phyloP scores from a whole-genome alignment of 139 green algal genomes.

The Yamagishiella unicocca region DNA sequence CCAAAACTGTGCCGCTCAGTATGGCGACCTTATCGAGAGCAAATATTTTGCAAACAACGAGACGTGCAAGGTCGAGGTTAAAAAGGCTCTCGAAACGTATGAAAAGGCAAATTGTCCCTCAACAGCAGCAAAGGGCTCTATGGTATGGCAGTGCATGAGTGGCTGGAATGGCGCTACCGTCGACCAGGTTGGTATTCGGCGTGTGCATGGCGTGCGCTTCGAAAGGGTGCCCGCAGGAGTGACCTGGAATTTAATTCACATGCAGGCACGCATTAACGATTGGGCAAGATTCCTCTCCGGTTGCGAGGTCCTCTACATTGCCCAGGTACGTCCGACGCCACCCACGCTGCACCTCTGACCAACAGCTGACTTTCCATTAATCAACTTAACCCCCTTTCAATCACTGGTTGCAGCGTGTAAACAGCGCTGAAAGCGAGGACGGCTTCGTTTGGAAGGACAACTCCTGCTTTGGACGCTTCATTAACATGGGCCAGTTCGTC shows the following conservation, averaged over 20 bases:
- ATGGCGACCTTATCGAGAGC: neutral
- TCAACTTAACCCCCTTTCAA: neutral
- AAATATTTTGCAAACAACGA: neutral
- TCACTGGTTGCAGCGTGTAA: neutral
- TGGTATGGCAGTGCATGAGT: slow-evolving; percentile 43
- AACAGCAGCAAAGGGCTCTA: neutral
- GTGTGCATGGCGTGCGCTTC: neutral
- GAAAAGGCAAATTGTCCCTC: neutral
- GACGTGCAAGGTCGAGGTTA: slow-evolving; percentile 12
- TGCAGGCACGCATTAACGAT: neutral
- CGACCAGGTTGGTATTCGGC: neutral
- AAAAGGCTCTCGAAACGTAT: slow-evolving; percentile 3
- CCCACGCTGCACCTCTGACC: neutral
- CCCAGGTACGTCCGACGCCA: neutral
- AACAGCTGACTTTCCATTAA: no score
- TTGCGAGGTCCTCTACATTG: slow-evolving; percentile 42
- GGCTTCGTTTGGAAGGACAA: slow-evolving; percentile 31
- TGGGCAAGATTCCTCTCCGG: slow-evolving; percentile 8
- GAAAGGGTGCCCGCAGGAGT: no score
- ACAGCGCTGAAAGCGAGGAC: slow-evolving; percentile 27
- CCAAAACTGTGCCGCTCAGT: neutral
- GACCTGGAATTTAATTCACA: neutral
- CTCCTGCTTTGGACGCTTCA: slow-evolving; percentile 32
- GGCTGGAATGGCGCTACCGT: neutral
- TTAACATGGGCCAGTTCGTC: slow-evolving; percentile 3